Conservation (phyloP, 2,329 filamentous ascomycete species). For the Helotiales sp. region DNA sequence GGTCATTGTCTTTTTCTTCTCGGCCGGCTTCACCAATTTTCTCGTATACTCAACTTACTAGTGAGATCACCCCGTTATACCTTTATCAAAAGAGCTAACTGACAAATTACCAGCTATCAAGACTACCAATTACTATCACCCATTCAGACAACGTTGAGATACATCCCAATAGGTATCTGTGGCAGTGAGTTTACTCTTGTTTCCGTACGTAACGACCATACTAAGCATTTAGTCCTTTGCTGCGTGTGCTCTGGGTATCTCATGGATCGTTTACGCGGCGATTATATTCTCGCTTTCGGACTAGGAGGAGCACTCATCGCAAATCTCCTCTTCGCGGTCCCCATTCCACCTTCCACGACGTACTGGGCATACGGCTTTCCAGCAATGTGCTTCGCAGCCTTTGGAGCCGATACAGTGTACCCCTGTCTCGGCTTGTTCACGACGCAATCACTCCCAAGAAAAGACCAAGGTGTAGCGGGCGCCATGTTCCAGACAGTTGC, state of each 20-base stretch:
- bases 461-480: constrained; percentile 67
- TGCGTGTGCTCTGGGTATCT: constrained; percentile 28
- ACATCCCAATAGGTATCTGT: constrained; percentile 63
- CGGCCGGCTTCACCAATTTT: constrained; percentile 67
- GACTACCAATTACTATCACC: constrained; percentile 61
- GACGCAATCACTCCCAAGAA: constrained; percentile 58
- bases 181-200: constrained; percentile 39
- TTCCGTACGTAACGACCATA: not conserved
- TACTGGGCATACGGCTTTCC: constrained; percentile 70
- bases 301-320: constrained; percentile 42
- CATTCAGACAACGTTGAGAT: constrained; percentile 68
- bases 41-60: constrained; percentile 67
- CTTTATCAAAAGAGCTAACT: not conserved
- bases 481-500: constrained; percentile 67
- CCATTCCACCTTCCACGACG: constrained; percentile 57
- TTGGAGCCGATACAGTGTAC: constrained; percentile 67
- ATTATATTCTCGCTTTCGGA: constrained; percentile 52
- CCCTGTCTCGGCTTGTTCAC: constrained; percentile 66
- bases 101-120: constrained; percentile 52
- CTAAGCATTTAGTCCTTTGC: constrained; percentile 16
- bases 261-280: constrained; percentile 42
- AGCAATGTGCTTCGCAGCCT: constrained; percentile 64
- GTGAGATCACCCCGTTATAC: constrained; percentile 17
- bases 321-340: constrained; percentile 61
- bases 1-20: constrained; percentile 66